phyloP scores from a whole-genome alignment of 2,329 filamentous ascomycete species.

The Botryotinia narcissicola region DNA sequence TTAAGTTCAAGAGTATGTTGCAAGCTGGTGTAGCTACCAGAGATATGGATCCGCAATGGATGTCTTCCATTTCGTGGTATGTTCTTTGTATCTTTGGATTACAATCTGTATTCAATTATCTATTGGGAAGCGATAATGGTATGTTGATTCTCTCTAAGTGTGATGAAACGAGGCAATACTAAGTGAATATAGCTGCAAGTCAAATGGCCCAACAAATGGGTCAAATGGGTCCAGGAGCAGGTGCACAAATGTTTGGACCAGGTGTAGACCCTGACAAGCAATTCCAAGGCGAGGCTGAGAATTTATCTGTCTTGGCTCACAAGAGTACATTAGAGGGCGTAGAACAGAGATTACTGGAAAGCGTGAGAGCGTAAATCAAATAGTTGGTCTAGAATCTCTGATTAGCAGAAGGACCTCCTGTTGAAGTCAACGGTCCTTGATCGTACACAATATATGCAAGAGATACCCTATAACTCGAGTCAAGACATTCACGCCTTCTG shows the following conservation, averaged over 20 bases:
- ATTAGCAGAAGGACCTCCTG: not conserved
- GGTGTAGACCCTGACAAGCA: constrained; percentile 95
- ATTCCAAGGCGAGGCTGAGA: constrained; percentile 89
- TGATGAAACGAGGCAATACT: not conserved
- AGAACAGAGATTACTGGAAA: constrained; percentile 74
- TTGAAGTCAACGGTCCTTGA: constrained; percentile 4
- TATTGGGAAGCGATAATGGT: constrained; percentile 95
- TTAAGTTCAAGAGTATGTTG: constrained; percentile 99
- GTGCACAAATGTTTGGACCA: constrained; percentile 75
- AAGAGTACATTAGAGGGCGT: constrained; percentile 87
- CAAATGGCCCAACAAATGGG: constrained; percentile 86
- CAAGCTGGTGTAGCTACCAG: constrained; percentile 94
- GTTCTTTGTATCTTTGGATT: constrained; percentile 96
- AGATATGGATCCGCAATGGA: constrained; percentile 97
- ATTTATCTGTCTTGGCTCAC: constrained; percentile 91
- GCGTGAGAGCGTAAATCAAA: constrained; percentile 29
- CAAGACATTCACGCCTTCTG: not conserved
- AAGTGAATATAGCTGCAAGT: constrained; percentile 66
- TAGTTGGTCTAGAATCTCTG: not conserved
- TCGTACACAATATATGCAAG: not conserved
- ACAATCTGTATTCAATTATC: constrained; percentile 95
- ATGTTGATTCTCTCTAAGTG: constrained; percentile 39
- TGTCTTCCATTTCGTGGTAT: constrained; percentile 98
- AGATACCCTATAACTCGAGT: not conserved
- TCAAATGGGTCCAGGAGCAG: constrained; percentile 65